Base-by-base conservation (phyloP, 1,139 yeast species). In the Ogataea hybrid region DNA sequence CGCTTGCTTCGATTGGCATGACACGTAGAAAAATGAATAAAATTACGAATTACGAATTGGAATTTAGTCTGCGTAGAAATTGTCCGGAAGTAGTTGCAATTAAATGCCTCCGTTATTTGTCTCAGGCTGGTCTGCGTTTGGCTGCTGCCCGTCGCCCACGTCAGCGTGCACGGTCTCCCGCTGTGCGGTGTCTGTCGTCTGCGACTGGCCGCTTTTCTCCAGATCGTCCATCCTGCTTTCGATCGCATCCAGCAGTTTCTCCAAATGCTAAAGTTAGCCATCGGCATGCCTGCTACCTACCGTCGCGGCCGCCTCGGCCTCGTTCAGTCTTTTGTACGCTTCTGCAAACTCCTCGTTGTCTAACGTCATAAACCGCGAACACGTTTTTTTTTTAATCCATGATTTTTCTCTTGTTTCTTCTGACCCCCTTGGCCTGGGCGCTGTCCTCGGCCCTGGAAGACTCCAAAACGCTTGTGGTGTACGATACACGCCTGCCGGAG, bases 1-100 rank as follows among this genome's bases (percentile, higher is more conserved):
- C 85, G 32, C 78, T 71, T 59, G 81, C 85, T 68, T 82, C 82
- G 41, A 85, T 73, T 27, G 77, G 64, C 83, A 78, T 79, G 42
- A 35, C 35, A 36, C 37, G 34, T 36, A 37, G 18, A 32, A 31
- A 31, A 25, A 25, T 18, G 35, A 30, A 37, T 15, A 15, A n/a
- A 28, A 31, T 37, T 29, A 28, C 32, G 22, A 37, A 27, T 17
- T 20, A 22, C 20, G 27, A 25, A 18, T 18, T 18, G 20, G 7
- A 33, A 18, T 12, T 22, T 11, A 18, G 23, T 35, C 4, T 5
- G 4, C 10, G 18, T 14, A 8, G 12, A 11, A 12, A 27, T 2
- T 12, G 20, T 18, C 20, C 20, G 6, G 20, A 18, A 18, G 2
- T 18, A 18, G 1, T 6, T 6, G 17, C 29, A 27, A 27, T 12